Evolutionary conservation across 352 stramenopile genomes (phyloP).

Genomic region (Globisporangium rhizosaccharum): DNA sequence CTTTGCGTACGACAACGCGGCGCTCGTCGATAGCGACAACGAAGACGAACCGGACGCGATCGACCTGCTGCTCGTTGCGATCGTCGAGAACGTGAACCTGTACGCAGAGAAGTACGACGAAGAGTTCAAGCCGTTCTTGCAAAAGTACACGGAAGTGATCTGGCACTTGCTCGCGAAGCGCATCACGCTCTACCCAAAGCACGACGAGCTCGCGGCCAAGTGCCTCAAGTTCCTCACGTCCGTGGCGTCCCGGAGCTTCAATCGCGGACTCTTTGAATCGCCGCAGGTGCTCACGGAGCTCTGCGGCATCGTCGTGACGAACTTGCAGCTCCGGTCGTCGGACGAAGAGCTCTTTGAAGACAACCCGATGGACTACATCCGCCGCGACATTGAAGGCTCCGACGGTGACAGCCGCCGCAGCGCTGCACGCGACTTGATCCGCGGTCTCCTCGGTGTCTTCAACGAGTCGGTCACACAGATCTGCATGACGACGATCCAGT

Average conservation of each 20-base stretch:
- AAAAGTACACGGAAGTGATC: constrained; percentile 90
- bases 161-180: constrained; percentile 72
- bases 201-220: constrained; percentile 94
- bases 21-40: constrained; percentile 89
- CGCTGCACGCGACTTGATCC: constrained; percentile 93
- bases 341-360: constrained; percentile 98
- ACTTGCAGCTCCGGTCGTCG: constrained; percentile 94
- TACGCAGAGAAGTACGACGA: constrained; percentile 99
- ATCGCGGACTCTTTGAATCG: constrained; percentile 86
- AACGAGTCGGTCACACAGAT: constrained; percentile 93
- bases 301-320: constrained; percentile 97
- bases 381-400: constrained; percentile 96
- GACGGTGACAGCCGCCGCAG: constrained; percentile 96
- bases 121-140: constrained; percentile 95
- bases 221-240: constrained; percentile 97
- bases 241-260: constrained; percentile 93
- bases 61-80: constrained; percentile 91
- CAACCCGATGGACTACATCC: constrained; percentile 97
- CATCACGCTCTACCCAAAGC: constrained; percentile 84
- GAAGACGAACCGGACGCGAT: constrained; percentile 90
- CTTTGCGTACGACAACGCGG: constrained; percentile 92
- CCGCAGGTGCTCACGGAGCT: constrained; percentile 86
- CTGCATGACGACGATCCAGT: constrained; percentile 87
- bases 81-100: constrained; percentile 97
- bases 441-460: constrained; percentile 94